These are phyloP conservation scores for Teratosphaeria zuluensis DNA, from an alignment of 2,329 filamentous ascomycete species.

Conservation along the genomic window DNA sequence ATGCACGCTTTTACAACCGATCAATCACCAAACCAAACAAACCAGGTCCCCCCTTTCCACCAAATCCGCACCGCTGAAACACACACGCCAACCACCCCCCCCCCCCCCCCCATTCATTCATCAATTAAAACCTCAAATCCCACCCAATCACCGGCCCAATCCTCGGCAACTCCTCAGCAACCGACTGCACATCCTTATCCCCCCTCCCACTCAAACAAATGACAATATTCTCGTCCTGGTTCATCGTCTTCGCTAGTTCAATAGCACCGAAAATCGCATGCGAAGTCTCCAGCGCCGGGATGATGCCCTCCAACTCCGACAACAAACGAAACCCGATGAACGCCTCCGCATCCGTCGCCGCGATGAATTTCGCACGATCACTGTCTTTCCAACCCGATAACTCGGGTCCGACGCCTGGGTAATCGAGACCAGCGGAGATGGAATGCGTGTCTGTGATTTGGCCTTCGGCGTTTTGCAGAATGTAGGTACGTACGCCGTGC, in stretches of 20 bases:
- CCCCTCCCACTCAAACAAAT: constrained; percentile 89
- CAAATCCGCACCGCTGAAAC: too few species aligned
- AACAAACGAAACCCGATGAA: constrained; percentile 79
- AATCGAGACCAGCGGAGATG: constrained; percentile 91
- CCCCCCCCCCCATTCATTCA: too few species aligned
- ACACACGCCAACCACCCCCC: neutral
- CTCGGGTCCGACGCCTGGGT: constrained; percentile 92
- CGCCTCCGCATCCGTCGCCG: constrained; percentile 84
- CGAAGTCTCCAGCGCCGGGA: constrained; percentile 85
- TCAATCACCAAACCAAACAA: too few species aligned
- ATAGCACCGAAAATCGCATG: constrained; percentile 87
- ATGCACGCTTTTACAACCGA: too few species aligned
- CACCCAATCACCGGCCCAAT: constrained; percentile 78
- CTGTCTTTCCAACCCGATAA: constrained; percentile 87
- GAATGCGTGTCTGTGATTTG: constrained; percentile 95
- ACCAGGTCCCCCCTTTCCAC: too few species aligned
- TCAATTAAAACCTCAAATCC: constrained; percentile 45
- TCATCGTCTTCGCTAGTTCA: constrained; percentile 86
- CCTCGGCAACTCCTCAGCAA: constrained; percentile 83
- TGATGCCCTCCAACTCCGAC: constrained; percentile 86
- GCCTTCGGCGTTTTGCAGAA: constrained; percentile 84
- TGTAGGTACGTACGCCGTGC: constrained; percentile 91
- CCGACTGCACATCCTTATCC: constrained; percentile 98
- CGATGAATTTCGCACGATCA: constrained; percentile 75
- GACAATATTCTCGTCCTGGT: constrained; percentile 78